A percentile compares a stretch with the other conserved stretches of the same genome.
Conservation (phyloP, 345 rosid species). For the Eucalyptus cloeziana region DNA sequence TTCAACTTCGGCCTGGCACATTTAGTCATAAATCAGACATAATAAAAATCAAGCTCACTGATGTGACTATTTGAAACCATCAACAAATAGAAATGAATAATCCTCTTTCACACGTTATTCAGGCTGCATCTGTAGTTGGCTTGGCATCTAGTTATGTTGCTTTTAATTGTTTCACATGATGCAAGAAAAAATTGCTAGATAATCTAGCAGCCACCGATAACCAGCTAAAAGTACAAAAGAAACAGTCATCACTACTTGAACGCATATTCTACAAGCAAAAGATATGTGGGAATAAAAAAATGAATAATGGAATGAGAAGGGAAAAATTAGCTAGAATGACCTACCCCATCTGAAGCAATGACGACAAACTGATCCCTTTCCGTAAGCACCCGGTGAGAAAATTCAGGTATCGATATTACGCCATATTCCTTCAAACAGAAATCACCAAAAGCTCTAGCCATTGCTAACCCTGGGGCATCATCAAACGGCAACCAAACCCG, state of each 20-base stretch:
- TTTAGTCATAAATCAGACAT: background rate
- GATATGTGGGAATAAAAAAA: background rate
- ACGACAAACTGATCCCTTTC: slow-evolving; percentile 92
- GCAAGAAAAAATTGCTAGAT: background rate
- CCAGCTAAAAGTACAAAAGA: background rate
- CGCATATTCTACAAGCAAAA: background rate
- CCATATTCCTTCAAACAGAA: slow-evolving; percentile 99
- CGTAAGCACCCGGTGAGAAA: slow-evolving; percentile 75
- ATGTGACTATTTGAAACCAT: background rate
- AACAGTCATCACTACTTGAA: background rate
- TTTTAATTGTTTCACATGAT: background rate
- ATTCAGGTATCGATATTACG: slow-evolving; percentile 88
- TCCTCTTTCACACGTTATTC: background rate
- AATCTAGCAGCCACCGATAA: background rate
- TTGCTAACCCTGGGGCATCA: slow-evolving; percentile 99
- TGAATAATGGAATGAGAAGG: background rate
- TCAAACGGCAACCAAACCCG: slow-evolving; percentile 99
- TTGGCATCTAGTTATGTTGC: background rate
- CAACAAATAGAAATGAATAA: background rate
- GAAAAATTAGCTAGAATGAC: background rate
- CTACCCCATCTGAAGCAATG: slow-evolving; percentile 98
- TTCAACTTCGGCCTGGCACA: background rate
- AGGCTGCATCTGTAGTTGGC: background rate
- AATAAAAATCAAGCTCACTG: background rate
- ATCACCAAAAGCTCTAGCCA: slow-evolving; percentile 99